Evolutionary conservation across 352 stramenopile species (phyloP).

Genomic region (Blastocystis sp.): DNA sequence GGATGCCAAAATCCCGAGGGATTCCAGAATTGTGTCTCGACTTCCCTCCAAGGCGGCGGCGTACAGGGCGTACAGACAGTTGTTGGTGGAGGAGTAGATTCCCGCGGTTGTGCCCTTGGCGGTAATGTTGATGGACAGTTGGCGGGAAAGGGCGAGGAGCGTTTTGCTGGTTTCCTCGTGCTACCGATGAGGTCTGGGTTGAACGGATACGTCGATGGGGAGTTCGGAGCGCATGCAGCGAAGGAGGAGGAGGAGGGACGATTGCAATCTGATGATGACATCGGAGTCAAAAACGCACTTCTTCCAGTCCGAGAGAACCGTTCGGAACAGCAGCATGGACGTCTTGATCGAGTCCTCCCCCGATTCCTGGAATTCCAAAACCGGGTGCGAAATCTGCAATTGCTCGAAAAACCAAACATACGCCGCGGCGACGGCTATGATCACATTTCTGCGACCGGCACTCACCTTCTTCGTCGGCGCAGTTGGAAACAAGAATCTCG

Average conservation of each 20-base stretch:
- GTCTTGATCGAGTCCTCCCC: not conserved
- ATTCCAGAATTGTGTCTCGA: not conserved
- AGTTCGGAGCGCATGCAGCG: no score
- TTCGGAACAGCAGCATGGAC: not conserved
- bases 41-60: not conserved
- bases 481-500: not conserved
- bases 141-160: not conserved
- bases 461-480: not conserved
- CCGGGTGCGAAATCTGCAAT: not conserved
- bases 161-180: not conserved
- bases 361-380: conserved; percentile 35
- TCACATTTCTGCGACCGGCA: not conserved
- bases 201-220: not conserved
- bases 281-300: not conserved
- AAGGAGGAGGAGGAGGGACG: not conserved
- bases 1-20: not conserved
- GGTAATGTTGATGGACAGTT: not conserved
- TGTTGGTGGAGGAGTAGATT: not conserved
- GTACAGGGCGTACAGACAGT: conserved; percentile 11
- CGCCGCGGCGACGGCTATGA: not conserved
- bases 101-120: not conserved
- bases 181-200: not conserved
- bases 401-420: conserved; percentile 13
- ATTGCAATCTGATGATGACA: not conserved
- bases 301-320: conserved; percentile 18